A percentile compares a stretch with the other conserved stretches of the same genome.
These are phyloP conservation scores for Selenicereus undatus DNA, from an alignment of 148 eudicot species.

Conservation along the genomic window DNA sequence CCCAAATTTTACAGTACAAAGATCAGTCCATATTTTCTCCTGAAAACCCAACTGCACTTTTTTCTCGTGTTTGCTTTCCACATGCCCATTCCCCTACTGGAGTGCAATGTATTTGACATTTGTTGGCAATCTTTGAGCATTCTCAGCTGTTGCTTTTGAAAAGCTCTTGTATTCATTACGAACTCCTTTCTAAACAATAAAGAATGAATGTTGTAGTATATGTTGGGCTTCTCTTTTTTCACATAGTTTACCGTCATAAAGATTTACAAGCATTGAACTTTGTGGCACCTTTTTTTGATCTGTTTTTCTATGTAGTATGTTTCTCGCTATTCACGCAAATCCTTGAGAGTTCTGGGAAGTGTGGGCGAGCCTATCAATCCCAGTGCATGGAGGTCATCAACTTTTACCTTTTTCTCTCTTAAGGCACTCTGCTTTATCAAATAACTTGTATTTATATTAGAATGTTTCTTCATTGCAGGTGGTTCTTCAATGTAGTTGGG, in stretches of 20 bases:
- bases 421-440: neutral
- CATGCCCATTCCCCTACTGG: too few species aligned
- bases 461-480: conserved; percentile 38
- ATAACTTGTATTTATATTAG: conserved; percentile 10
- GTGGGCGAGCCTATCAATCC: conserved; percentile 99
- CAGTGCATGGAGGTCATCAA: conserved; percentile 89
- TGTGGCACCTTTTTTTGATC: neutral
- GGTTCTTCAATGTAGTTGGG: conserved; percentile 92
- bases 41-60: neutral
- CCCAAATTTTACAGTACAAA: neutral
- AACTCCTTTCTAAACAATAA: neutral
- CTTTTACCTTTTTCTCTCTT: neutral
- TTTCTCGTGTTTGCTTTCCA: too few species aligned
- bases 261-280: neutral
- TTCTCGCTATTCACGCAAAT: conserved; percentile 86
- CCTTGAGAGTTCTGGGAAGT: conserved; percentile 94
- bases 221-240: neutral
- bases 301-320: conserved; percentile 57
- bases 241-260: neutral
- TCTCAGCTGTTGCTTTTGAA: too few species aligned
- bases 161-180: too few species aligned
- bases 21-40: neutral
- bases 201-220: too few species aligned
- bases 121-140: too few species aligned
- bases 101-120: too few species aligned